Evolutionary conservation across 345 rosid genomes (phyloP), one percentile per base, ranked within the genome.

Genomic region (Brassica nigra): DNA sequence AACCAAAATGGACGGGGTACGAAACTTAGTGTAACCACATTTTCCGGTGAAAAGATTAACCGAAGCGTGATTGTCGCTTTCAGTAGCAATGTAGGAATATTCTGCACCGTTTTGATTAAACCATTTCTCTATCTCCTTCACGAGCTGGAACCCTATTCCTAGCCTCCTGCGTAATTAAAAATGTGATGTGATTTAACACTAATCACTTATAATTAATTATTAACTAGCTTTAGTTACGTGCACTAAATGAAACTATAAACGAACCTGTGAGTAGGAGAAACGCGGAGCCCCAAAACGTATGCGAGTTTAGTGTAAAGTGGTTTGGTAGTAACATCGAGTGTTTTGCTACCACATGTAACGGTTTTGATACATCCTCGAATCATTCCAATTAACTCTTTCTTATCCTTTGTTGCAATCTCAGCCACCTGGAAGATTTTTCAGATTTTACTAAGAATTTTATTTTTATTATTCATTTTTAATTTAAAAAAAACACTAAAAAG

Each of bases 281-380:
- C 93, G 1, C 99, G 92, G 1, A 93, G 98, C 76, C 99, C 98
- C 65, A 95, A 66, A 54, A 95, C 86, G 79, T 95, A 91, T 63
- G 97, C 99, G 47, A 87, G 83, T 86, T 95, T 90, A 67, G 99
- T 87, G 88, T 84, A 90, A 65, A 80, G 62, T 3, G 80, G 76
- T 42, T 75, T 77, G 1, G 18, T 42, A 4, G 23, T 23, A 11
- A 70, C 66, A 29, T 58, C 68, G 20, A 42, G 55, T 37, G 36
- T 39, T 72, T 79, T 91, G 66, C 75, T 90, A 73, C 98, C 99
- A 79, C 98, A 90, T 47, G 99, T 93, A 74, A 90, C 97, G 83
- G 94, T 91, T 85, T 95, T 93, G 68, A 88, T 88, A 89, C 97
- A 91, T 2, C 99, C 99, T 34, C 99, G 82, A 16, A 93, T 89